Percentiles rank a stretch among this genome's conserved stretches.
phyloP scores from a whole-genome alignment of 2,329 filamentous ascomycete genomes.

The Parascedosporium putredinis region DNA sequence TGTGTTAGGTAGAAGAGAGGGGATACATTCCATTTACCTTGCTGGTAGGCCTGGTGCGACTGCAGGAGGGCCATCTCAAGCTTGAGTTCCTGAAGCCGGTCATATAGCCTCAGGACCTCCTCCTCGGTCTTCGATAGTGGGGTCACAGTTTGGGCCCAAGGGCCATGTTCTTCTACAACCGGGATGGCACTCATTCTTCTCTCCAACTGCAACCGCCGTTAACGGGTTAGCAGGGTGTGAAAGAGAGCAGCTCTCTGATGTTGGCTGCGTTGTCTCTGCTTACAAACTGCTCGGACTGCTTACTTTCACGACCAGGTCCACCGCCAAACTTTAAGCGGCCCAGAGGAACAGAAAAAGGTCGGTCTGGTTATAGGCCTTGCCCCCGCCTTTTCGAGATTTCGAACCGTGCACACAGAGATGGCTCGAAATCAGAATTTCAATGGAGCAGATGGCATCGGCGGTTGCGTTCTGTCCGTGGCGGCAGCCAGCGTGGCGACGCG shows the following conservation, averaged over 20 bases:
- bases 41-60: slow-evolving; percentile 25
- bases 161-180: neutral
- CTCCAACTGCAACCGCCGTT: neutral
- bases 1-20: no score
- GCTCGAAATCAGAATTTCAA: no score
- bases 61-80: slow-evolving; percentile 60
- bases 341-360: no score
- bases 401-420: no score
- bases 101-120: slow-evolving; percentile 57
- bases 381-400: no score
- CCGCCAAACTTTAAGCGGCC: no score
- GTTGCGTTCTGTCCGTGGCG: no score
- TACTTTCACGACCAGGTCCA: no score
- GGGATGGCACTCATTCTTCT: neutral
- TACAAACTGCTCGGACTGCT: neutral
- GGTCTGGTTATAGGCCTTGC: no score
- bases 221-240: neutral
- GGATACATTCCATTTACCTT: neutral
- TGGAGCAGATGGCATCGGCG: neutral
- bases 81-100: slow-evolving; percentile 59
- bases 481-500: no score
- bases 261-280: neutral
- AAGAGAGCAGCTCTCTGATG: no score
- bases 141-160: slow-evolving; percentile 16
- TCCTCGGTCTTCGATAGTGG: slow-evolving; percentile 57